phyloP scores from a whole-genome alignment of 495 filamentous ascomycete species.

The Penicillium longicatenatum region DNA sequence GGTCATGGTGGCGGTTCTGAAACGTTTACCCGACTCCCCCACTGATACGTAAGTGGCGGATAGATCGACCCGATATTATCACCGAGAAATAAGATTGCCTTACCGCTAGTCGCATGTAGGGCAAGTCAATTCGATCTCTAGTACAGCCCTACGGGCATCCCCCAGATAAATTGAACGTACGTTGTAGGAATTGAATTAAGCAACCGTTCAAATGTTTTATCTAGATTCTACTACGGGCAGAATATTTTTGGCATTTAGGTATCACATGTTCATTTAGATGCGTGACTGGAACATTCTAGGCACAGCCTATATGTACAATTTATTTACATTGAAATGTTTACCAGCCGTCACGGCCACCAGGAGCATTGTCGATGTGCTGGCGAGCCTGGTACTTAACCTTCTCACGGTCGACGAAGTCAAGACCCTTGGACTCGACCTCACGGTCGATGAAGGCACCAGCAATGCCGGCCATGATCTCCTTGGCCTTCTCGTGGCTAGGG shows the following conservation, averaged over 20 bases:
- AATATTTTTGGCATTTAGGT: not conserved
- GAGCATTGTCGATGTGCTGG: slow-evolving; percentile 51
- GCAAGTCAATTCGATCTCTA: not conserved
- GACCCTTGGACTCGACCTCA: slow-evolving; percentile 69
- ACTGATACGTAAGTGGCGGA: slow-evolving; percentile 1
- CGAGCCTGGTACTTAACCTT: slow-evolving; percentile 62
- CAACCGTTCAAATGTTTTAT: no score
- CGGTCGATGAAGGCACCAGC: slow-evolving; percentile 74
- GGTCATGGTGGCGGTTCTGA: not conserved
- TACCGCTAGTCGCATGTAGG: not conserved
- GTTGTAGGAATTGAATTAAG: no score
- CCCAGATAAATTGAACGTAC: no score
- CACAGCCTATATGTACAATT: slow-evolving; percentile 1
- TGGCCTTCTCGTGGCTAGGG: slow-evolving; percentile 65
- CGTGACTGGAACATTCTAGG: not conserved
- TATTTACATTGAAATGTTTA: slow-evolving; percentile 3
- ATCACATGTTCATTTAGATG: not conserved
- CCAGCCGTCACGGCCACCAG: slow-evolving; percentile 11
- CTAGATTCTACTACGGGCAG: not conserved
- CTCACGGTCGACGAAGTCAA: slow-evolving; percentile 68
- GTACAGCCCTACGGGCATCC: not conserved
- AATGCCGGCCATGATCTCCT: slow-evolving; percentile 69
- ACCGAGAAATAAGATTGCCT: not conserved
- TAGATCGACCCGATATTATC: not conserved
- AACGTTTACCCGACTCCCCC: not conserved